These are phyloP conservation scores for Chrysochromulina tobinii DNA, from an alignment of 78 protist genomes.

Conservation along the genomic window DNA sequence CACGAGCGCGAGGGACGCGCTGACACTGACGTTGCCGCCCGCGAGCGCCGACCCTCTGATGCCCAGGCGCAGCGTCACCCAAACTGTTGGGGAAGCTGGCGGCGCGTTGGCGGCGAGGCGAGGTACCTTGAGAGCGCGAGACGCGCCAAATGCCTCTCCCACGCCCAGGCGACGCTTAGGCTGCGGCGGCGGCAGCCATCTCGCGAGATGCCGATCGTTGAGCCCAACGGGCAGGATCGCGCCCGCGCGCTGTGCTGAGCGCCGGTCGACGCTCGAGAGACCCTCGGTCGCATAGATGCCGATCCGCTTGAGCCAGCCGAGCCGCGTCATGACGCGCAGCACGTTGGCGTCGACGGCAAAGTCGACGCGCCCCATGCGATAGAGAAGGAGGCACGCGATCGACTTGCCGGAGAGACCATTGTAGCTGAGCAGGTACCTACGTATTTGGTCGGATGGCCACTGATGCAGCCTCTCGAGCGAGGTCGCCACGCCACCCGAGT, in stretches of 20 bases:
- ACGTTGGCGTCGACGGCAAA: conserved; percentile 25
- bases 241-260: neutral
- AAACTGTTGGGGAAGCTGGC: too few relatives aligned
- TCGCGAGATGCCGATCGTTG: too few relatives aligned
- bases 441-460: neutral
- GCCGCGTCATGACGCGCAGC: neutral
- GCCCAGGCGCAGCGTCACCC: too few relatives aligned
- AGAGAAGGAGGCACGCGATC: neutral
- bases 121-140: too few relatives aligned
- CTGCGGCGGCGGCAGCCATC: too few relatives aligned
- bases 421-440: neutral
- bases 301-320: neutral
- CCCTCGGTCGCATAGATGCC: neutral
- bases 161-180: too few relatives aligned
- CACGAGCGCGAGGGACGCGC: too few relatives aligned
- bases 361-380: neutral
- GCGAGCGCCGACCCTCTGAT: too few relatives aligned
- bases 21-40: too few relatives aligned
- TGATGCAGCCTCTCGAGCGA: neutral
- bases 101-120: too few relatives aligned
- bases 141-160: too few relatives aligned
- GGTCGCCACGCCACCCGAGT: neutral
- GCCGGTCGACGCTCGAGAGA: neutral
- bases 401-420: neutral
- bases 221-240: too few relatives aligned